Percentiles rank a stretch among this genome's conserved stretches.
phyloP scores from a whole-genome alignment of 78 protist species.

The Planoprotostelium fungivorum region DNA sequence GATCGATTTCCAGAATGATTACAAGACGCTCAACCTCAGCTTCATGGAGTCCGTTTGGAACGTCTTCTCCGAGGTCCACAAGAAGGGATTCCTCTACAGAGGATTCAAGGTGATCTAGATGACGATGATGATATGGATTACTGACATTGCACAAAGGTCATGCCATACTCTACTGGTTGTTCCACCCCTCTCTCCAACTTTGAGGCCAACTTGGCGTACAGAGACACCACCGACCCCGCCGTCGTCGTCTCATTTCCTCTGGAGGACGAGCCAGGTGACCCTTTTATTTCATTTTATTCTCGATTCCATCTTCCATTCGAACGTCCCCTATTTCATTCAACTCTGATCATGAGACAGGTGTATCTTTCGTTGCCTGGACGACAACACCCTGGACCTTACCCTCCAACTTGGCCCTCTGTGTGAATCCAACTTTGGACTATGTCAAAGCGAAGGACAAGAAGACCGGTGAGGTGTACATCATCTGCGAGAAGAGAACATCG shows the following conservation, averaged over 20 bases:
- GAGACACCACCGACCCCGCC: constrained; percentile 91
- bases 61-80: constrained; percentile 91
- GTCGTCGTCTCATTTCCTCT: constrained; percentile 40
- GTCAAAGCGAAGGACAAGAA: constrained; percentile 67
- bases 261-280: not conserved
- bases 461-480: constrained; percentile 19
- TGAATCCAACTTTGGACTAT: constrained; percentile 90
- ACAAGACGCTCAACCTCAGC: constrained; percentile 94
- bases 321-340: too few species aligned
- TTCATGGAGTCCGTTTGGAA: constrained; percentile 98
- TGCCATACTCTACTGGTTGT: constrained; percentile 97
- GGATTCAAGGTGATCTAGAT: constrained; percentile 94
- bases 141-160: constrained; percentile 72
- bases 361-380: constrained; percentile 96
- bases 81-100: constrained; percentile 93
- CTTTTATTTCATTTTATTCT: too few species aligned
- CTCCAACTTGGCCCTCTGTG: constrained; percentile 92
- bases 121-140: too few species aligned
- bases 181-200: constrained; percentile 98
- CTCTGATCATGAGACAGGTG: too few species aligned
- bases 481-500: constrained; percentile 22
- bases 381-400: constrained; percentile 99
- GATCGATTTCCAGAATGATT: constrained; percentile 99
- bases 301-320: too few species aligned
- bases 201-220: constrained; percentile 94